These are phyloP conservation scores for Phytophthora multivora DNA, from an alignment of 352 stramenopile genomes.

Conservation along the genomic window DNA sequence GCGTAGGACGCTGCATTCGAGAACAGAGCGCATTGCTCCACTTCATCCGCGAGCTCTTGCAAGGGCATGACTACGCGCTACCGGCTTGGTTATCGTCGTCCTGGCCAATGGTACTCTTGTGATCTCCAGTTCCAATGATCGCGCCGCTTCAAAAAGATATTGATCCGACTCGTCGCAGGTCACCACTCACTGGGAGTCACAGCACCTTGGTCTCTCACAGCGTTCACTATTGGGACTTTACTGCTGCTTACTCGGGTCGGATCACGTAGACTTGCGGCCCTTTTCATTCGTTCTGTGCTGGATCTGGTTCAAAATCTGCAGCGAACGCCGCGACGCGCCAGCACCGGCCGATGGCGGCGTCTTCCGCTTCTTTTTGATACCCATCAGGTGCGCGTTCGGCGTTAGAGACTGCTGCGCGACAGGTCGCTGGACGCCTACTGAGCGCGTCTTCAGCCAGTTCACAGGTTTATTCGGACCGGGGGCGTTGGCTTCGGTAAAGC, in stretches of 20 bases:
- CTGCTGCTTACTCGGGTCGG: conserved; percentile 23
- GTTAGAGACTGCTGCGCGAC: conserved; percentile 40
- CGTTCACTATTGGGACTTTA: conserved; percentile 10
- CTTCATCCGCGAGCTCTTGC: conserved; percentile 19
- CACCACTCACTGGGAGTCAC: conserved; percentile 1
- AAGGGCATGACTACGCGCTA: conserved; percentile 11
- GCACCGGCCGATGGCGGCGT: conserved; percentile 51
- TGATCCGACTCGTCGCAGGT: conserved; percentile 7
- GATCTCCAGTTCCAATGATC: conserved; percentile 7
- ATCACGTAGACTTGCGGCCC: conserved; percentile 43
- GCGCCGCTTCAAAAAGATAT: conserved; percentile 33
- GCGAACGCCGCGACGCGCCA: conserved; percentile 65
- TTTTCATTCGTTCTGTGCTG: conserved; percentile 60
- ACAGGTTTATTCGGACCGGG: conserved; percentile 54
- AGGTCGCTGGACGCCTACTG: conserved; percentile 36
- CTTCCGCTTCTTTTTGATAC: conserved; percentile 61
- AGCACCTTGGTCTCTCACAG: neutral
- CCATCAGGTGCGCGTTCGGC: conserved; percentile 39
- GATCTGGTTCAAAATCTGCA: conserved; percentile 88
- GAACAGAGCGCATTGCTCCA: conserved; percentile 62
- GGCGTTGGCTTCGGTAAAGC: conserved; percentile 34
- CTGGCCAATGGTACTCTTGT: neutral
- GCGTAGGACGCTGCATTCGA: conserved; percentile 71
- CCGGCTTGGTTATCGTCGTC: conserved; percentile 2
- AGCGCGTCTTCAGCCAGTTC: conserved; percentile 83